Base-by-base conservation (phyloP, 192 early-diverging fungal species). In the Endogone sp. region DNA sequence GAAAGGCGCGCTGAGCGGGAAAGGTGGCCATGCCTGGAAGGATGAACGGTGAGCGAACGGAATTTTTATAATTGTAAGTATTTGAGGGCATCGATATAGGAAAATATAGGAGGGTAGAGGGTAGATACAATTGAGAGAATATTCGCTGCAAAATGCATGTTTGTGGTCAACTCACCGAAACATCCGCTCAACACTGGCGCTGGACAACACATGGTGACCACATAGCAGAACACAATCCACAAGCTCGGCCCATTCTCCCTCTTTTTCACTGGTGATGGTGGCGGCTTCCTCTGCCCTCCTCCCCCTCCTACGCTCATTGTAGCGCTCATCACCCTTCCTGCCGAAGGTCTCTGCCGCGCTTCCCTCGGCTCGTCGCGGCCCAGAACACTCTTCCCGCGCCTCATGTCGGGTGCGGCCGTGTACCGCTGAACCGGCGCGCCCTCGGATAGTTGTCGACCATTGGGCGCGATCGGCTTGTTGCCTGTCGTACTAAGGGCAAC, bases 1-100 rank as follows among this genome's bases (percentile, higher is more conserved):
- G 86, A 90, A 91, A 97, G 27, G 95, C 96, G 67, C 75, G 74
- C 64, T 92, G 92, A 72, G 87, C 83, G 32, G 71, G 80, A 13
- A 65, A 55, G 37, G 84, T 79, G 24, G 77, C 70, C 73, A 91
- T 88, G 4, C 91, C 91, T 84, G 77, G 55, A 8, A 71, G 23
- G 37, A 10, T 59, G 56, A 31, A 26, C 28, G 37, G n/a, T n/a
- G n/a, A 31, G 27, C 56, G 24, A 30, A 27, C 22, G 29, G 28
- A n/a, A n/a, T n/a, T n/a, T n/a, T n/a, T n/a, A n/a, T n/a, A n/a
- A n/a, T n/a, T n/a, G n/a, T n/a, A n/a, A n/a, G n/a, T n/a, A n/a
- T n/a, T n/a, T n/a, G n/a, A n/a, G n/a, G n/a, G n/a, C n/a, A n/a
- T n/a, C n/a, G n/a, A n/a, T n/a, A n/a, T n/a, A n/a, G n/a, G n/a